Percentiles rank a stretch among this genome's conserved stretches.
Conservation (phyloP, 2,329 filamentous ascomycete species). For the Talaromyces sp. region DNA sequence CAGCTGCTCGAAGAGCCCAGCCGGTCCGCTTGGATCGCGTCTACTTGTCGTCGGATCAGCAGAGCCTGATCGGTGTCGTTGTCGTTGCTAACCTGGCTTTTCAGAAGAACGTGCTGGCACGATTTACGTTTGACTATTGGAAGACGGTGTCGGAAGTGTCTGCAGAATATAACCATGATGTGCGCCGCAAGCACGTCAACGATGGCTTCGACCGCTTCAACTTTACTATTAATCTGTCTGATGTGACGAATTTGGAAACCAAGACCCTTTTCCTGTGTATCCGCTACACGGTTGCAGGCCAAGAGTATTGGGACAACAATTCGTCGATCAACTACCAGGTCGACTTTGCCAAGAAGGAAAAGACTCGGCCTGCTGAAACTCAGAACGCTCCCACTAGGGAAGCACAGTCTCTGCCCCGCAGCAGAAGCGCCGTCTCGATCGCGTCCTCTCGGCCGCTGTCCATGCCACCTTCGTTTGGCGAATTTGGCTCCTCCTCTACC, state of each 20-base stretch:
- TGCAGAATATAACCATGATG: constrained; percentile 80
- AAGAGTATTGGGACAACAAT: constrained; percentile 97
- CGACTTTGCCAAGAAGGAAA: constrained; percentile 78
- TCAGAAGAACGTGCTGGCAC: constrained; percentile 79
- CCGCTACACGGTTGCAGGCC: constrained; percentile 75
- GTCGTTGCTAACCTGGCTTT: constrained; percentile 86
- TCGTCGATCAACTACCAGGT: constrained; percentile 81
- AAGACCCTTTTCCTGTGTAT: constrained; percentile 93
- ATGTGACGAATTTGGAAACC: constrained; percentile 82
- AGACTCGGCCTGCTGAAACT: constrained; percentile 46
- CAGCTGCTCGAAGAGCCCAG: constrained; percentile 44
- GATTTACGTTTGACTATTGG: constrained; percentile 97
- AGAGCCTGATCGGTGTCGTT: constrained; percentile 75
- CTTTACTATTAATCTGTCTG: constrained; percentile 88
- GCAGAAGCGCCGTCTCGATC: constrained; percentile 53
- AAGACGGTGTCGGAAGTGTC: constrained; percentile 93
- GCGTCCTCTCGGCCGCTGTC: constrained; percentile 42
- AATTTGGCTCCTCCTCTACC: constrained; percentile 49
- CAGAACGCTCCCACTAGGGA: constrained; percentile 42
- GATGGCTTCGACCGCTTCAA: constrained; percentile 81
- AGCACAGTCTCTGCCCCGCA: constrained; percentile 58
- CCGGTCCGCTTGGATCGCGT: constrained; percentile 80
- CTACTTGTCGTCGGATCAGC: constrained; percentile 82
- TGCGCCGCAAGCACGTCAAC: constrained; percentile 58
- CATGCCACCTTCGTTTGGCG: constrained; percentile 55